These are phyloP conservation scores for Oryza longistaminata DNA, from an alignment of 176 grass and related monocot species.

Conservation along the genomic window DNA sequence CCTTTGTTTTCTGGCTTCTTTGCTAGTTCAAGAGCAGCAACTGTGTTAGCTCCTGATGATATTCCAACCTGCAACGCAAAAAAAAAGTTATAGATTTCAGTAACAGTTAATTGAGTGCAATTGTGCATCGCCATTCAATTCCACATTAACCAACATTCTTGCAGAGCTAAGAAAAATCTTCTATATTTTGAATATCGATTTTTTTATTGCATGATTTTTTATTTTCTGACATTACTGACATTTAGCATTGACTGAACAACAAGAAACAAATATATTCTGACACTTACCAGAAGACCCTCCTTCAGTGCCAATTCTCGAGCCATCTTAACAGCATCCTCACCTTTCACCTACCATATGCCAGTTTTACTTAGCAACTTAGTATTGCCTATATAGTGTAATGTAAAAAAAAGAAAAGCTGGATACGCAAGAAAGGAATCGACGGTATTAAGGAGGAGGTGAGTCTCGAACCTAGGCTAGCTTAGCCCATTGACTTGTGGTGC, in stretches of 20 bases:
- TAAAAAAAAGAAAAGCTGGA: not conserved
- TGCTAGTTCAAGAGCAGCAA: conserved; percentile 74
- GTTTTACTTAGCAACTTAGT: not conserved
- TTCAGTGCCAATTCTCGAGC: conserved; percentile 67
- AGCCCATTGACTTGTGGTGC: too few relatives aligned
- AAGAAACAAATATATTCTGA: not conserved
- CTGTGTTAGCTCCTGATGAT: conserved; percentile 94
- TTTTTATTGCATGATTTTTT: not conserved
- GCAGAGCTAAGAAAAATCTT: not conserved
- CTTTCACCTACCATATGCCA: conserved; percentile 57
- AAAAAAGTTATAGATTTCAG: conserved; percentile 14
- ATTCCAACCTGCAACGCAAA: conserved; percentile 66
- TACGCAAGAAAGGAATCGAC: too few relatives aligned
- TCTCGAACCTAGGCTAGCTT: too few relatives aligned
- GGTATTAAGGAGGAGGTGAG: too few relatives aligned
- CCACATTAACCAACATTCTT: not conserved
- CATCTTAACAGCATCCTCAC: conserved; percentile 89
- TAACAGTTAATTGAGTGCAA: not conserved
- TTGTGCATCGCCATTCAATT: not conserved
- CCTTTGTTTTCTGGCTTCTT: conserved; percentile 90
- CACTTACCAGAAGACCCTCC: conserved; percentile 84
- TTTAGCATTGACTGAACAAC: not conserved
- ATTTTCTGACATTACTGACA: not conserved
- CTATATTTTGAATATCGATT: not conserved
- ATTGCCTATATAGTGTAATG: not conserved